A percentile compares a stretch with the other conserved stretches of the same genome.
These are phyloP conservation scores for Tieghemiomyces parasiticus DNA, from an alignment of 192 early-diverging fungal species.

Conservation along the genomic window DNA sequence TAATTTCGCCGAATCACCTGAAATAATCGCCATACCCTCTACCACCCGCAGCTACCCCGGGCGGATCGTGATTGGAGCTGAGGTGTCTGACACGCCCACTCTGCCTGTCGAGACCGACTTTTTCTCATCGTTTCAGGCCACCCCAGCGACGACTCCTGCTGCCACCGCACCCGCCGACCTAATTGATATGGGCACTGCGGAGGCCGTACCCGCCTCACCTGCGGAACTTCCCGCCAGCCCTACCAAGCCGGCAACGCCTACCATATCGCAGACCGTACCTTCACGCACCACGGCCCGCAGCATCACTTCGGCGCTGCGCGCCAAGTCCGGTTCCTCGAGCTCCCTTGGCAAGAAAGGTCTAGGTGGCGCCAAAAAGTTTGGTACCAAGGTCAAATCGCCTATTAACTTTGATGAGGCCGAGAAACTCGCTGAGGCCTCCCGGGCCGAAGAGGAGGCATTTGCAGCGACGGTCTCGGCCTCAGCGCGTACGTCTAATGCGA, in stretches of 20 bases:
- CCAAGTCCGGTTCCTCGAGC: constrained; percentile 17
- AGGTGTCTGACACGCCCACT: background rate
- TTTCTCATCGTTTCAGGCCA: background rate
- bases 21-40: background rate
- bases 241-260: background rate
- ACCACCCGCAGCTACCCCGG: background rate
- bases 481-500: constrained; percentile 14
- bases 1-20: background rate
- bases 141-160: background rate
- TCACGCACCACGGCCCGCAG: constrained; percentile 21
- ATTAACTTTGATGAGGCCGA: constrained; percentile 89
- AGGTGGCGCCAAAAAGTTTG: constrained; percentile 74
- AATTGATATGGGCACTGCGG: background rate
- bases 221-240: background rate
- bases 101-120: background rate
- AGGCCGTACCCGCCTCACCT: background rate
- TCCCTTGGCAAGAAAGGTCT: constrained; percentile 37
- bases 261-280: constrained; percentile 18
- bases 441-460: constrained; percentile 50
- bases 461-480: constrained; percentile 12
- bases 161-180: background rate
- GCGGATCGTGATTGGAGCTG: background rate
- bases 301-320: constrained; percentile 19
- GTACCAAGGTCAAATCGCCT: constrained; percentile 30
- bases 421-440: constrained; percentile 66